Evolutionary conservation across 805 yeast species (phyloP).

Genomic region (Barnettozyma salicaria): DNA sequence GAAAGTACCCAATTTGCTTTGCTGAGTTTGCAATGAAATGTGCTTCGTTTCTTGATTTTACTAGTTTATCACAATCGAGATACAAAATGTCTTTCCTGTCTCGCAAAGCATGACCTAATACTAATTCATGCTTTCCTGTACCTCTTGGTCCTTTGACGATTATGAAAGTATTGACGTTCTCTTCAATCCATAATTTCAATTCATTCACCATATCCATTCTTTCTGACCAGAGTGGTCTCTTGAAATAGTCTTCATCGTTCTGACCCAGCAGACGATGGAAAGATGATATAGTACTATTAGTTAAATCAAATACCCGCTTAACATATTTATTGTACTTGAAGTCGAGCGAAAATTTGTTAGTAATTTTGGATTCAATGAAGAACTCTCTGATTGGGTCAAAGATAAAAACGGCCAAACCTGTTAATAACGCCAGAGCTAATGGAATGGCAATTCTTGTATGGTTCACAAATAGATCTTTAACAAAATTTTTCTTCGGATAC

Average conservation of each 20-base stretch:
- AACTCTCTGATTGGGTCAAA: conserved; percentile 92
- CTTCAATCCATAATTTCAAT: conserved; percentile 72
- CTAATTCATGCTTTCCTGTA: conserved; percentile 83
- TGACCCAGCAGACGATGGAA: conserved; percentile 32
- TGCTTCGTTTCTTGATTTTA: conserved; percentile 69
- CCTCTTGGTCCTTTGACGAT: conserved; percentile 92
- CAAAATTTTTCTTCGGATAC: conserved; percentile 42
- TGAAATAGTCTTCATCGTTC: conserved; percentile 21
- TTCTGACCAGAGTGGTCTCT: conserved; percentile 58
- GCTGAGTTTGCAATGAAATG: conserved; percentile 65
- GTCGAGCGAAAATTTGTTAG: conserved; percentile 50
- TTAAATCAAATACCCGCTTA: conserved; percentile 31
- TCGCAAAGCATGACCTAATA: conserved; percentile 57
- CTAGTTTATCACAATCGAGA: conserved; percentile 73
- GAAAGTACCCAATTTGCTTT: conserved; percentile 79
- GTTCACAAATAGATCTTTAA: conserved; percentile 53
- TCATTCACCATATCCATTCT: conserved; percentile 62
- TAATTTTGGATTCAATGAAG: conserved; percentile 67
- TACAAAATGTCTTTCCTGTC: conserved; percentile 57
- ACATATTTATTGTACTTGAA: conserved; percentile 35
- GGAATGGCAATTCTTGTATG: conserved; percentile 87
- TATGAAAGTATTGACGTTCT: conserved; percentile 85
- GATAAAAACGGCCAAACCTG: conserved; percentile 75
- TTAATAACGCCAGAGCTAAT: conserved; percentile 64
- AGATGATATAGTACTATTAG: conserved; percentile 29